A percentile compares a stretch with the other conserved stretches of the same genome.
Conservation (phyloP, 805 yeast species). For the Lachancea sp. region DNA sequence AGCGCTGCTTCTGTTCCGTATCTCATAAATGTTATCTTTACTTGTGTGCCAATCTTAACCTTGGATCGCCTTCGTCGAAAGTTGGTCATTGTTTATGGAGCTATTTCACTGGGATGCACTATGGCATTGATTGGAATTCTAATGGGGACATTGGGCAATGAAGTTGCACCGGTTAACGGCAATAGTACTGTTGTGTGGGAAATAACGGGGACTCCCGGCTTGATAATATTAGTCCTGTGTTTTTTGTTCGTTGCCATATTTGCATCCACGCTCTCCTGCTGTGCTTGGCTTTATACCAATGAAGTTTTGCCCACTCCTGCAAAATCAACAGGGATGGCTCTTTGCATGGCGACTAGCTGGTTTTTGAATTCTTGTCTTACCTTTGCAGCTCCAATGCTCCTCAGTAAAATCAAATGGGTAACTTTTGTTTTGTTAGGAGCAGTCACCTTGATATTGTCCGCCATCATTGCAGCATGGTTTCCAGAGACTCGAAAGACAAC, state of each 20-base stretch:
- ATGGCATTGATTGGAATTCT: conserved; percentile 33
- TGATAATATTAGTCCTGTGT: conserved; percentile 39
- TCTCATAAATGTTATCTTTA: conserved; percentile 36
- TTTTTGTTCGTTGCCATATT: conserved; percentile 41
- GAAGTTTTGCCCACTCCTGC: conserved; percentile 43
- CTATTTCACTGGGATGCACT: conserved; percentile 33
- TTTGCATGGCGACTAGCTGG: conserved; percentile 45
- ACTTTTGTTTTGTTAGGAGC: conserved; percentile 37
- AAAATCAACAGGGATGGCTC: conserved; percentile 41
- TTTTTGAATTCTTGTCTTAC: conserved; percentile 34
- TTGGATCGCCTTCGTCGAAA: conserved; percentile 43
- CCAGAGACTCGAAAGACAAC: conserved; percentile 40
- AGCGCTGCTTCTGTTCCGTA: conserved; percentile 37
- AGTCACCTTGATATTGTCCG: conserved; percentile 30
- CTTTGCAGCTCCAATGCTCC: conserved; percentile 36
- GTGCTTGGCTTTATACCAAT: conserved; percentile 44
- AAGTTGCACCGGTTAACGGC: conserved; percentile 28
- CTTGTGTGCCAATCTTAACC: conserved; percentile 39
- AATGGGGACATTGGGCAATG: conserved; percentile 33
- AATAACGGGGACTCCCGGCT: conserved; percentile 36
- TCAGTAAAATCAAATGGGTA: conserved; percentile 35
- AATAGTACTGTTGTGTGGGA: conserved; percentile 34
- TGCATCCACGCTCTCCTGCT: conserved; percentile 41
- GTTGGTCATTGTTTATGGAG: conserved; percentile 42
- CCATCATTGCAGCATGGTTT: conserved; percentile 30